These are phyloP conservation scores for Dictyophora rubrovolvata DNA, from an alignment of 768 basidiomycete species.

Conservation along the genomic window DNA sequence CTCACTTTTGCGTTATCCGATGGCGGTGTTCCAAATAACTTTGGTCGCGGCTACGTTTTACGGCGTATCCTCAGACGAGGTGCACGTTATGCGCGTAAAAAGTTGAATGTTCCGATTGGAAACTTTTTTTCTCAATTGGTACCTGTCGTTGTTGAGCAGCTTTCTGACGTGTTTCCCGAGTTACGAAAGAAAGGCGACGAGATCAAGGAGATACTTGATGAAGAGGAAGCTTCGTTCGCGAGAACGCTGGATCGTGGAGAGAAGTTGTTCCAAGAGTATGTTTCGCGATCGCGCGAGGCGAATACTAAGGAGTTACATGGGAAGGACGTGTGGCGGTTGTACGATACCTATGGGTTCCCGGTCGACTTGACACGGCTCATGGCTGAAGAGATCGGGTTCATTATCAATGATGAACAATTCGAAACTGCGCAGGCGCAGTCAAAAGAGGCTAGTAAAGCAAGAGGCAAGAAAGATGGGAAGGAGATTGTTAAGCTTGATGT, in stretches of 20 bases:
- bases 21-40: conserved; percentile 92
- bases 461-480: conserved; percentile 54
- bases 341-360: conserved; percentile 98
- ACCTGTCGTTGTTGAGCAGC: conserved; percentile 80
- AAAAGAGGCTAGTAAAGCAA: conserved; percentile 85
- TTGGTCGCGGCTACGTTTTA: conserved; percentile 95
- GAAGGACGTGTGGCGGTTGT: conserved; percentile 92
- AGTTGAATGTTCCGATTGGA: conserved; percentile 85
- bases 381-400: conserved; percentile 87
- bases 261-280: conserved; percentile 88
- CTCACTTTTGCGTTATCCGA: conserved; percentile 93
- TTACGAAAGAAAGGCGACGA: conserved; percentile 72
- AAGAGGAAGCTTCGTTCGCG: conserved; percentile 96
- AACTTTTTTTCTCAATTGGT: conserved; percentile 90
- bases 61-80: conserved; percentile 88
- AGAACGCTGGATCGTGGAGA: conserved; percentile 96
- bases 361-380: conserved; percentile 93
- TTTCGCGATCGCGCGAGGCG: conserved; percentile 49
- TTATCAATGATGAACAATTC: conserved; percentile 81
- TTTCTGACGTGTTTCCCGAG: conserved; percentile 89
- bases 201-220: conserved; percentile 90
- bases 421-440: conserved; percentile 80
- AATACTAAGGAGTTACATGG: conserved; percentile 65
- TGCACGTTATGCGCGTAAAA: conserved; percentile 92
- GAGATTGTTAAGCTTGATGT: conserved; percentile 88